Percentiles rank a stretch among this genome's conserved stretches.
Evolutionary conservation across 2,329 filamentous ascomycete species (phyloP).

Genomic region (Alternaria sp.): DNA sequence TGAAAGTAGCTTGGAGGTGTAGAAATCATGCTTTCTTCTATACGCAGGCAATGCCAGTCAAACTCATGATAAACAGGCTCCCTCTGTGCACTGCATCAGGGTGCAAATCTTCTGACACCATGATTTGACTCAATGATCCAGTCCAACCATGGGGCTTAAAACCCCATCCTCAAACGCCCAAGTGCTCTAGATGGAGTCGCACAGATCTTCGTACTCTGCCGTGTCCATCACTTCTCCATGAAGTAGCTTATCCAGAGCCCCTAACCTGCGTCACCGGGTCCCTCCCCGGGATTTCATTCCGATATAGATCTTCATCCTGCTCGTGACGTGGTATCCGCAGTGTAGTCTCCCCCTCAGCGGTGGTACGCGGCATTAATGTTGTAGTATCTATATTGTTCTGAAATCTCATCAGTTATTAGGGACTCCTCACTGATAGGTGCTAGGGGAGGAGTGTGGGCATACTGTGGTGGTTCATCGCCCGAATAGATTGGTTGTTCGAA

Average conservation of each 20-base stretch:
- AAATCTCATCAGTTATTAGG: conserved; percentile 40
- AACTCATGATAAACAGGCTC: neutral
- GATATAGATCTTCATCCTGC: conserved; percentile 44
- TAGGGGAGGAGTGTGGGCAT: conserved; percentile 7
- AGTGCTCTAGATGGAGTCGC: neutral
- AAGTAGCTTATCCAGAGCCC: neutral
- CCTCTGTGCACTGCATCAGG: neutral
- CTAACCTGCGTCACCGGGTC: conserved; percentile 25
- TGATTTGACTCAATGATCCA: neutral
- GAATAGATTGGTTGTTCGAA: conserved; percentile 43
- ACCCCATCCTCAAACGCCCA: neutral
- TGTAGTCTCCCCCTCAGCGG: conserved; percentile 2
- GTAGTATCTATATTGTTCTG: conserved; percentile 43
- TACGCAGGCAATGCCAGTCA: neutral
- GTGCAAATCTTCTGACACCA: neutral
- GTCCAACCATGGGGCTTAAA: neutral
- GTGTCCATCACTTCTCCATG: neutral
- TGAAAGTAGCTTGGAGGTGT: neutral
- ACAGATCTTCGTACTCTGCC: too few relatives aligned
- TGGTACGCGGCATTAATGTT: conserved; percentile 34
- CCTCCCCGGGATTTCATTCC: conserved; percentile 30
- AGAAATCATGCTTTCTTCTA: neutral
- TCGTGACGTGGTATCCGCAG: conserved; percentile 34
- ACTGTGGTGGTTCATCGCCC: conserved; percentile 16
- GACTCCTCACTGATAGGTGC: conserved; percentile 14